phyloP scores from a whole-genome alignment of 2,329 filamentous ascomycete species.

The Neocucurbitaria cava region DNA sequence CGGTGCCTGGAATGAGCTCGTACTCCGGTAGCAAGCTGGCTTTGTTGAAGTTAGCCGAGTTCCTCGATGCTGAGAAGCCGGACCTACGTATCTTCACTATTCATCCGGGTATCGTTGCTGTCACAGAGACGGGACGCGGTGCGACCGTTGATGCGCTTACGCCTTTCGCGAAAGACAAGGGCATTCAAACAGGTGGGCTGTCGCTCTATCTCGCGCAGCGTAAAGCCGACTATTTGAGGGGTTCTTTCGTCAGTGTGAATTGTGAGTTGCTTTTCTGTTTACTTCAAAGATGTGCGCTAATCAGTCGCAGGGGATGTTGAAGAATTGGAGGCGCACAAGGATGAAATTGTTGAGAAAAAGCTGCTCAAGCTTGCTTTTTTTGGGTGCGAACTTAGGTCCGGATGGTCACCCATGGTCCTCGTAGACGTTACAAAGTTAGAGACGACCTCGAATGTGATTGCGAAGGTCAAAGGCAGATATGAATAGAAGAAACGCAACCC shows the following conservation, averaged over 20 bases:
- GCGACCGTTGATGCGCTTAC: constrained; percentile 13
- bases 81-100: constrained; percentile 29
- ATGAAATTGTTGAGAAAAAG: constrained; percentile 38
- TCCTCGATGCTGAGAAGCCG: constrained; percentile 27
- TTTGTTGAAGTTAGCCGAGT: constrained; percentile 26
- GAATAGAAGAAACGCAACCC: neutral
- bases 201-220: constrained; percentile 23
- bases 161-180: constrained; percentile 28
- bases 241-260: constrained; percentile 27
- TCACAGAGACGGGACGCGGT: constrained; percentile 7
- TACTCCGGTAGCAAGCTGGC: constrained; percentile 35
- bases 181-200: constrained; percentile 21
- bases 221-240: constrained; percentile 28
- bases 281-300: neutral
- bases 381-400: constrained; percentile 24
- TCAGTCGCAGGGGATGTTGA: constrained; percentile 33
- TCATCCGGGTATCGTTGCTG: constrained; percentile 31
- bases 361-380: constrained; percentile 32
- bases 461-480: neutral
- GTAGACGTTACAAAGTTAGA: neutral
- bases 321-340: constrained; percentile 35
- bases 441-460: neutral
- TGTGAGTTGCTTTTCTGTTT: constrained; percentile 20
- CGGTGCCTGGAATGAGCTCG: constrained; percentile 22
- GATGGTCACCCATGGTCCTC: constrained; percentile 23